Conservation (phyloP, 768 basidiomycete genomes). For the Boletus pseudopeckii region DNA sequence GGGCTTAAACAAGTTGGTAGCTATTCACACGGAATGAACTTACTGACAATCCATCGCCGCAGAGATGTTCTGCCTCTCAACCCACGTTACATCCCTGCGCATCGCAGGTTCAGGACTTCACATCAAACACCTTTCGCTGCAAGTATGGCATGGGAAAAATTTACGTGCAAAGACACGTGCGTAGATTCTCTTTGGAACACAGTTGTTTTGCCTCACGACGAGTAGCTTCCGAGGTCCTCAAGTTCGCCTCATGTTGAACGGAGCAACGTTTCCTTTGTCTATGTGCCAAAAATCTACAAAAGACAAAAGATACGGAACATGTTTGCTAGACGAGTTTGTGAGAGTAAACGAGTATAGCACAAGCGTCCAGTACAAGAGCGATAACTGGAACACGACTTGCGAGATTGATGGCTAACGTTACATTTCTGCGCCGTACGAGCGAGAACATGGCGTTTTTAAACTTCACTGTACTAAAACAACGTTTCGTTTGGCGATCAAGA, state of each 20-base stretch:
- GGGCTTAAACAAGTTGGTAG: slow-evolving; percentile 35
- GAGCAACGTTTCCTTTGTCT: slow-evolving; percentile 36
- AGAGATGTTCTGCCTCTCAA: slow-evolving; percentile 35
- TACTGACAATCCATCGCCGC: background rate
- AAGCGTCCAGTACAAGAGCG: slow-evolving; percentile 29
- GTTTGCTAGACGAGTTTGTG: slow-evolving; percentile 36
- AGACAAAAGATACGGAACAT: slow-evolving; percentile 36
- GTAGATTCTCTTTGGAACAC: background rate
- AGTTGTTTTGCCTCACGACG: background rate
- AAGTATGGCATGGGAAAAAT: slow-evolving; percentile 43
- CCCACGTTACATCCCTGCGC: slow-evolving; percentile 22
- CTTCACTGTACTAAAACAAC: background rate
- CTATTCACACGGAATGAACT: background rate
- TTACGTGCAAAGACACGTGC: slow-evolving; percentile 36
- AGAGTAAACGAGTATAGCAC: slow-evolving; percentile 27
- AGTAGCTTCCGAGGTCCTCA: slow-evolving; percentile 34
- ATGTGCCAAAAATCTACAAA: slow-evolving; percentile 30
- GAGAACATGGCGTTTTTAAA: background rate
- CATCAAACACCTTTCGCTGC: slow-evolving; percentile 42
- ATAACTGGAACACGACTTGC: slow-evolving; percentile 38
- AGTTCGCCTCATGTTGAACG: slow-evolving; percentile 42
- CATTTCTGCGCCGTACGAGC: background rate
- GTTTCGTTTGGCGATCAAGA: background rate
- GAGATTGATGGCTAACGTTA: slow-evolving; percentile 9
- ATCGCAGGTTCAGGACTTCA: slow-evolving; percentile 38